Evolutionary conservation across 768 basidiomycete species (phyloP).

Genomic region (Hemileccinum impolitum): DNA sequence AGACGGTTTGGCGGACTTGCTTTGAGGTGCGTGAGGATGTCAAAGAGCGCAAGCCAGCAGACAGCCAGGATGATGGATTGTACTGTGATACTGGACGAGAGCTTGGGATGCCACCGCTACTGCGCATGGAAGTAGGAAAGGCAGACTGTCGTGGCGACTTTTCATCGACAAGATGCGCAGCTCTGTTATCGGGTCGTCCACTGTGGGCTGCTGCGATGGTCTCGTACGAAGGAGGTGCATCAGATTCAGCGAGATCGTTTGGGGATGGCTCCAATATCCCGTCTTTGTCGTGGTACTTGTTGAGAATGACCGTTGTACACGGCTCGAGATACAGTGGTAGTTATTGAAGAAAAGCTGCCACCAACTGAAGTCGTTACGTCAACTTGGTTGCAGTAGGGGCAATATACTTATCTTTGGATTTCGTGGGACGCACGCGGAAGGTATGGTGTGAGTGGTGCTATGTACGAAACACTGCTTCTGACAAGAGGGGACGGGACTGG

Average conservation of each 20-base stretch:
- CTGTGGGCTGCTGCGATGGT: slow-evolving; percentile 1
- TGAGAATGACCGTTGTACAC: slow-evolving; percentile 15
- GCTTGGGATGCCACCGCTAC: background rate
- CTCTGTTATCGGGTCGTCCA: background rate
- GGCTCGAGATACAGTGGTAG: background rate
- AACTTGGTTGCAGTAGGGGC: too few relatives aligned
- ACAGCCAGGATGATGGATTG: slow-evolving; percentile 14
- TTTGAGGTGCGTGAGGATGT: slow-evolving; percentile 30
- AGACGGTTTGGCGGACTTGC: slow-evolving; percentile 52
- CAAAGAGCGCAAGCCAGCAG: slow-evolving; percentile 12
- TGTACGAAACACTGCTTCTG: too few relatives aligned
- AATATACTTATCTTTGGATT: too few relatives aligned
- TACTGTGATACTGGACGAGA: background rate
- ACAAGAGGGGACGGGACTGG: too few relatives aligned
- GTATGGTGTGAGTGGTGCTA: too few relatives aligned
- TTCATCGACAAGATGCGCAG: slow-evolving; percentile 2
- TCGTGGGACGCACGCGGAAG: too few relatives aligned
- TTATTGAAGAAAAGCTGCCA: background rate
- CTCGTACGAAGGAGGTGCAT: slow-evolving; percentile 27
- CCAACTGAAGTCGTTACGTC: too few relatives aligned
- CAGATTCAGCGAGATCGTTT: background rate
- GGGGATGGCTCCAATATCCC: background rate
- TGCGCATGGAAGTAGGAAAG: background rate
- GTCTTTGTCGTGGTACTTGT: slow-evolving; percentile 20
- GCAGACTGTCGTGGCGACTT: slow-evolving; percentile 3